Conservation (phyloP, 257 asterid species). For the Mentha longifolia region DNA sequence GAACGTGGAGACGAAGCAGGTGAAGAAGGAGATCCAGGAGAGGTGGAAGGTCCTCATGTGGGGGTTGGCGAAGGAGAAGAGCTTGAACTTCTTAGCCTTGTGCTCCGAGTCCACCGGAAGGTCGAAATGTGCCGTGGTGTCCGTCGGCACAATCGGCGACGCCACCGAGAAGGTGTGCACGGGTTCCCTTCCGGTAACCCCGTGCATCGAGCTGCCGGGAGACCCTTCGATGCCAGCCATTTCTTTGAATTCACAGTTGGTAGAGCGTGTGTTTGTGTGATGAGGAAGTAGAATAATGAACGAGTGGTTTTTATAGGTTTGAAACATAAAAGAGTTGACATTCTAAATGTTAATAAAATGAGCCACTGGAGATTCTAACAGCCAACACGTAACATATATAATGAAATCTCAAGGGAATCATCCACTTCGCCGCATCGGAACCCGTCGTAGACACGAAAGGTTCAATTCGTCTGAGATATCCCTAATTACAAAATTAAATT, state of each 20-base stretch:
- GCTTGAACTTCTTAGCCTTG: constrained; percentile 53
- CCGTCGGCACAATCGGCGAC: constrained; percentile 52
- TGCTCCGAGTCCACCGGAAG: constrained; percentile 72
- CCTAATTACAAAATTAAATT: not conserved
- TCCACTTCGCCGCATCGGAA: not conserved
- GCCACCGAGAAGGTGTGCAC: constrained; percentile 50
- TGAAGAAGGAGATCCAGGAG: constrained; percentile 67
- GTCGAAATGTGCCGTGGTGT: constrained; percentile 52
- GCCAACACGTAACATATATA: not conserved
- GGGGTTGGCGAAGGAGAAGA: constrained; percentile 57
- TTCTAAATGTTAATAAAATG: not conserved
- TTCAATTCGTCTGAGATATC: not conserved
- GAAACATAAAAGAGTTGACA: constrained; percentile 5
- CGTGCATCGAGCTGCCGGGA: constrained; percentile 59
- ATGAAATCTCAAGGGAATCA: not conserved
- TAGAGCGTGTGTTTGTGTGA: too few relatives aligned
- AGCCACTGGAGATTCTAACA: constrained; percentile 5
- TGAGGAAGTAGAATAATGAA: too few relatives aligned
- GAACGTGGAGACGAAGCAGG: constrained; percentile 65
- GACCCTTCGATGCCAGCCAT: too few relatives aligned
- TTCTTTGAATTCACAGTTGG: too few relatives aligned
- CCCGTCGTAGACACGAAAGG: constrained; percentile 3
- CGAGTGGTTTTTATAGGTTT: not conserved
- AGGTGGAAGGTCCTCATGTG: constrained; percentile 68
- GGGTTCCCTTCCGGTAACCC: constrained; percentile 51